Evolutionary conservation across 257 asterid species (phyloP).

Genomic region (Solanum lycopersicoides): DNA sequence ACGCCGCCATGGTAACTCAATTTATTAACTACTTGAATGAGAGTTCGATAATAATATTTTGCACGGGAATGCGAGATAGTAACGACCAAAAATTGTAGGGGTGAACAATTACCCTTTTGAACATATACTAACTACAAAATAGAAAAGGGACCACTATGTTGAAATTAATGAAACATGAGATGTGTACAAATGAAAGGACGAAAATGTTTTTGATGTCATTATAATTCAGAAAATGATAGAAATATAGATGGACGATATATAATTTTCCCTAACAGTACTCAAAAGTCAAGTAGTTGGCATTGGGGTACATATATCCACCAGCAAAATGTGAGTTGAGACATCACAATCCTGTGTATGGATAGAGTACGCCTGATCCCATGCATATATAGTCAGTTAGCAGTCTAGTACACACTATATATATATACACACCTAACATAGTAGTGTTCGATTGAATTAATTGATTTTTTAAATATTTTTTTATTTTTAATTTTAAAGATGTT

Average conservation of each 20-base stretch:
- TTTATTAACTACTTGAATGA: too few species aligned
- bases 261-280: neutral
- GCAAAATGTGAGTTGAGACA: neutral
- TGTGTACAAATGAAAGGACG: neutral
- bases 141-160: neutral
- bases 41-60: neutral
- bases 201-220: neutral
- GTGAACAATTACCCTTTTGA: neutral
- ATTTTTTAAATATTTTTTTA: too few species aligned
- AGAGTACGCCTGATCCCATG: neutral
- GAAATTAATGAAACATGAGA: neutral
- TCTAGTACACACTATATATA: neutral
- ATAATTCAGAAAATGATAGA: neutral
- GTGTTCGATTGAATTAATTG: too few species aligned
- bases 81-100: too few species aligned
- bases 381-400: neutral
- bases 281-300: neutral
- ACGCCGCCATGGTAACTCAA: neutral
- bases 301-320: neutral
- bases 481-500: too few species aligned
- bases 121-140: neutral
- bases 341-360: neutral
- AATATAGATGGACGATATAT: neutral
- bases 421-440: too few species aligned
- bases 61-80: too few species aligned